Base-by-base conservation (phyloP, 768 basidiomycete species). In the Calocybe gangraenosa region DNA sequence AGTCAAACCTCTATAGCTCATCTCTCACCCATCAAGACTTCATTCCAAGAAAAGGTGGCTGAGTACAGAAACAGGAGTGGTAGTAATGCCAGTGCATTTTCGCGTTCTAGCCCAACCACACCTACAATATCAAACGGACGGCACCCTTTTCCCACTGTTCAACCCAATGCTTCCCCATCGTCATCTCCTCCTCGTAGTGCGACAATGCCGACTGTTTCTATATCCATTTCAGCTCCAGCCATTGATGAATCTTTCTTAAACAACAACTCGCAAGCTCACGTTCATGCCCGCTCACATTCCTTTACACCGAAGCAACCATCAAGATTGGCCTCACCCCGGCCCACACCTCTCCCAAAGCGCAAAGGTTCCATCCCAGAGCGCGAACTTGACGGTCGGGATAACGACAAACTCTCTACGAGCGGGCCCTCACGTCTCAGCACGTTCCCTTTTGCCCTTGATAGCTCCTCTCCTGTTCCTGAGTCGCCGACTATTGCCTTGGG, bases 231-330 rank as follows among this genome's bases (percentile, higher is more conserved):
- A 25, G 67, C 70, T 21, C 70, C 76, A 14, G 54, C 60, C 14
- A 58, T 67, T 0, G 73, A 71, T 3, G 60, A 67, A 15, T 47
- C 48, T 18, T 36, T 53, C 5, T 43, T n/a, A n/a, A n/a, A 46
- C 48, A 41, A 50, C 45, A 44, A 43, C 64, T 37, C 61, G 68
- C 21, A 59, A 30, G 8, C 68, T 11, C 75, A 77, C 46, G 78
- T 77, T 18, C 86, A 81, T 55, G 71, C 74, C 28, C 79, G 84
- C 34, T 82, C 79, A 21, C 81, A 84, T 50, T 76, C 84, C 1
- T 86, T 87, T 51, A 81, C 84, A 0, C 85, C 84, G 0, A 84
- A 82, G 47, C 62, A 86, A 14, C 74, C 85, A 2, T 84, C 85
- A 0, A 87, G 87, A 49, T 67, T 86, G 6, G 73, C 82, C 2